Conservation (phyloP, 2,329 filamentous ascomycete species). For the Aspergillus fumigatus region DNA sequence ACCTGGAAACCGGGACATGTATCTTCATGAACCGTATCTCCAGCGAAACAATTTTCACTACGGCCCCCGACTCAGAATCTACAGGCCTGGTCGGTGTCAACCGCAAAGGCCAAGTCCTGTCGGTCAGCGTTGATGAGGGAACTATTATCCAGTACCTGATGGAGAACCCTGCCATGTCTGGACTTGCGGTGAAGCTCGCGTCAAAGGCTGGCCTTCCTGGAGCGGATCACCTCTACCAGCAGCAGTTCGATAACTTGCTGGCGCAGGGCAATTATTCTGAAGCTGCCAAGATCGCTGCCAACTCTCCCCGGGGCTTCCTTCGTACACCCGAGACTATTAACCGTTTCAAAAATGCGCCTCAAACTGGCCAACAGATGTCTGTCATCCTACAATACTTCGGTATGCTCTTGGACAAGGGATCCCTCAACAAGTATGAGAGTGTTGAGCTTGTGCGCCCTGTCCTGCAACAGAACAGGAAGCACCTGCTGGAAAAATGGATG, state of each 20-base stretch:
- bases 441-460: slow-evolving; percentile 91
- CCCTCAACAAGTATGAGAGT: slow-evolving; percentile 87
- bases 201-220: slow-evolving; percentile 90
- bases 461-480: slow-evolving; percentile 87
- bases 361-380: slow-evolving; percentile 71
- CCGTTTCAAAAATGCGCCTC: slow-evolving; percentile 82
- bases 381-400: slow-evolving; percentile 97
- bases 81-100: slow-evolving; percentile 92
- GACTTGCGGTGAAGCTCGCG: slow-evolving; percentile 92
- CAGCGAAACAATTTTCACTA: slow-evolving; percentile 98
- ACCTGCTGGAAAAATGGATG: slow-evolving; percentile 96
- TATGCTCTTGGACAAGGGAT: slow-evolving; percentile 92
- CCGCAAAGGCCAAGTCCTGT: slow-evolving; percentile 92
- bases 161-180: slow-evolving; percentile 90
- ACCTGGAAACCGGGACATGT: slow-evolving; percentile 88
- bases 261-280: slow-evolving; percentile 74
- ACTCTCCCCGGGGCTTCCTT: slow-evolving; percentile 92
- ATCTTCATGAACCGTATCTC: slow-evolving; percentile 99
- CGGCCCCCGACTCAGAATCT: slow-evolving; percentile 75
- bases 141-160: slow-evolving; percentile 92
- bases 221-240: slow-evolving; percentile 86
- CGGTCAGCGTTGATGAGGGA: slow-evolving; percentile 87
- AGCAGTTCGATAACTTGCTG: slow-evolving; percentile 88
- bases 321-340: slow-evolving; percentile 94
- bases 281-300: slow-evolving; percentile 92